Base-by-base conservation (phyloP, 2,329 filamentous ascomycete species). In the Zymoseptoria crescenta region DNA sequence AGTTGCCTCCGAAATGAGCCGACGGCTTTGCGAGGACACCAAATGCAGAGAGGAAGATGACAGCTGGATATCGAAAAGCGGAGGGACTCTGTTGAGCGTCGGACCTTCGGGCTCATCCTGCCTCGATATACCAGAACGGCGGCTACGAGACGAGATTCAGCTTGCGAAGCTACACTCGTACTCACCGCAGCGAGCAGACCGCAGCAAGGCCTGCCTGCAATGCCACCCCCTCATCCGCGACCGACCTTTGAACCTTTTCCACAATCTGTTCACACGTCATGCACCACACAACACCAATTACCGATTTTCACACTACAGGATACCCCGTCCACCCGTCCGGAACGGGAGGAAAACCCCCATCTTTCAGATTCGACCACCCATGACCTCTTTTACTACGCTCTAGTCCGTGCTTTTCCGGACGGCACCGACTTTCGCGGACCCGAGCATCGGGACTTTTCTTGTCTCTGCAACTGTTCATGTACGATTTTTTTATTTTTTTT, bases 1-100 rank as follows among this genome's bases (percentile, higher is more conserved):
- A 79, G 71, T 49, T 68, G 13, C 67, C 67, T 4, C 59, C 65
- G 41, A 69, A 68, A 55, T 64, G 62, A 65, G 49, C 10, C 13
- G 29, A 13, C 16, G n/a, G 24, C 6, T 10, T 45, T 13, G 35
- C 35, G 35, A 45, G 16, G 13, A 45, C 9, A n/a, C 13, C 13
- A 7, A 13, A n/a, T 45, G 35, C 5, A n/a, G 35, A 6, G 4
- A n/a, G 3, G 13, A 45, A 13, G n/a, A 4, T 4, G 35, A 45
- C 13, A 45, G 35, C 35, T 5, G 35, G 35, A 45, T 6, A 41
- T 41, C 5, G 35, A 41, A 16, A 41, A 41, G 35, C 35, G 10
- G 16, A 4, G 13, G 16, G 35, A 41, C 9, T 9, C 35, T 41
- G 10, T 41, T 16, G 10, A 41, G 13, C 13, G 4, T 45, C 35